Base-by-base conservation (phyloP, 768 basidiomycete genomes). In the Leccinum subgranulosum region DNA sequence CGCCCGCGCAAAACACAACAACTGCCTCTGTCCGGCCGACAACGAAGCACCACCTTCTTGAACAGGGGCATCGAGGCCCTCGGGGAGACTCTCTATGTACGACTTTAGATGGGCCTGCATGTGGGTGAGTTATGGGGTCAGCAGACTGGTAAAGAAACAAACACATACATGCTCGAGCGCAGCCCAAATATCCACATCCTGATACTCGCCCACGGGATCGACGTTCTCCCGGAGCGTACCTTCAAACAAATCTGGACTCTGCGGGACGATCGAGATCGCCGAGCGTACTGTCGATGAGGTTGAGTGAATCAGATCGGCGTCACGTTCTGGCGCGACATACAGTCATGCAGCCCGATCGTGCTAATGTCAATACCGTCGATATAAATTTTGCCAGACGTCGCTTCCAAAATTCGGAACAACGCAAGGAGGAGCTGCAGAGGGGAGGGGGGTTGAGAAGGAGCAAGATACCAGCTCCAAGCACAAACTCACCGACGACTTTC, bases 1-100 rank as follows among this genome's bases (percentile, higher is more conserved):
- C 1, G 94, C 94, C 52, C 94, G 75, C 1, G 94, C 90, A 66
- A 97, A 94, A 69, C 93, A 97, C 11, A 98, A 69, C 5, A 98
- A 73, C 67, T 97, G 95, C 39, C 89, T 74, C 69, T 97, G 94
- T 6, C 95, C 95, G 27, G 88, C 76, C 9, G 88, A 90, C 50
- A 97, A 76, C 8, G 93, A 93, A 23, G 84, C 81, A 0, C 92
- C 93, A 9, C 86, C 90, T 73, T 94, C 92, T 56, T 82, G 75
- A 19, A 94, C 85, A 3, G 79, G 75, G 1, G 90, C 83, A 68
- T 94, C 92, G 7, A 93, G 77, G 19, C 83, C 82, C 56, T 82
- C 85, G 0, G 87, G 76, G 3, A 90, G 73, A 17, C 71, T 77
- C 59, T 90, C 84, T 17, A 90, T 77, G 65, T 85, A 92, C 48